Base-by-base conservation (phyloP, 768 basidiomycete genomes). In the Pulveroboletus ravenelii region DNA sequence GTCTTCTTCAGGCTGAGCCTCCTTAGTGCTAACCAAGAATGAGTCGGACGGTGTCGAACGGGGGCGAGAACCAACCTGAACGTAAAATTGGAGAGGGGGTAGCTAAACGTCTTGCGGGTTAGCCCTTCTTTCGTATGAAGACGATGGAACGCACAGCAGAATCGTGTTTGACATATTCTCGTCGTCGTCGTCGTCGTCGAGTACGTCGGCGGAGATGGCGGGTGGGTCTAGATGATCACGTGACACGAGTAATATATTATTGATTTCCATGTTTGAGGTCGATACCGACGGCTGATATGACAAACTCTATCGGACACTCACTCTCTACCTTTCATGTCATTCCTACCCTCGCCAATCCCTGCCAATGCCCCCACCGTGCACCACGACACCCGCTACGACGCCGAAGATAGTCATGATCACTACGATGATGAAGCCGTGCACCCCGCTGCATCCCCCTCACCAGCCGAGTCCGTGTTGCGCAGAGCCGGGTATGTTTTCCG, bases 1-100 rank as follows among this genome's bases (percentile, higher is more conserved):
- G 62, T 98, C 96, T 68, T 99, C 96, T 62, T 98, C 93, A 7
- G 93, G 91, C 65, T 98, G 96, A 0, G 93, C 85, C 63, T 96
- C 94, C 67, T 97, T 96, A 39, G 92, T 93, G 65, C 93, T 95
- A 56, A 20, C 10, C 5, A 43, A 30, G 45, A 40, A n/a, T 60
- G 40, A 62, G 52, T 47, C 18, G 25, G 13, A 31, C 32, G 32
- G 35, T 37, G 55, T 53, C 47, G 38, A 23, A 32, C 40, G 44
- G 38, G 35, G 25, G 5, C 31, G 23, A 43, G 15, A 46, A 36
- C 60, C 39, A 49, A 87, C 89, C 88, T 92, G 73, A 95, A 94
- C 6, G 91, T 91, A 63, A 92, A 95, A 71, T 94, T 93, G 40
- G 90, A 89, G 8, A 91, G 76, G 0, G 87, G 89, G 59, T 92